A percentile compares a stretch with the other conserved stretches of the same genome.
phyloP scores from a whole-genome alignment of 768 basidiomycete species.

The Tulasnella sp. region DNA sequence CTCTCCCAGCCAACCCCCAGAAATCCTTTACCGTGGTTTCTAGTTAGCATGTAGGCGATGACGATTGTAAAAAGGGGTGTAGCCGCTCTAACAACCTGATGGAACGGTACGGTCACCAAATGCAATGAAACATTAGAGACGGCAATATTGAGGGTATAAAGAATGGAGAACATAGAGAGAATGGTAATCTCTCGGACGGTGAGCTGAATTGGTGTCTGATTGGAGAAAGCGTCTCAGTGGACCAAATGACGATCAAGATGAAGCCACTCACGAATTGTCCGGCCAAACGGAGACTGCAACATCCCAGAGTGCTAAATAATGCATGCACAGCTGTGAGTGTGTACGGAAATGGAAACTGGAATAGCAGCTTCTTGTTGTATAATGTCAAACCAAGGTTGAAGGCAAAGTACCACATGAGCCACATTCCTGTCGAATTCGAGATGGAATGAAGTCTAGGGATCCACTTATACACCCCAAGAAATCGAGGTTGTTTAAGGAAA shows the following conservation, averaged over 20 bases:
- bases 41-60: conserved; percentile 47
- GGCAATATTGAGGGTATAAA: conserved; percentile 90
- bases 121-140: conserved; percentile 85
- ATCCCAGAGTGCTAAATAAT: conserved; percentile 70
- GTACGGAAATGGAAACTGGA: conserved; percentile 90
- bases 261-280: conserved; percentile 36
- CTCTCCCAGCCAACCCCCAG: neutral
- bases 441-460: too few relatives aligned
- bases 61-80: conserved; percentile 86
- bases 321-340: conserved; percentile 88
- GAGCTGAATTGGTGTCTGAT: conserved; percentile 38
- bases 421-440: conserved; percentile 24
- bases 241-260: neutral
- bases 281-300: conserved; percentile 44
- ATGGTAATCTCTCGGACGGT: conserved; percentile 42
- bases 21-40: neutral
- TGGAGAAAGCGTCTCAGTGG: neutral
- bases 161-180: conserved; percentile 66
- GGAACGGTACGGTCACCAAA: conserved; percentile 89
- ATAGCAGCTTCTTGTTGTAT: conserved; percentile 88
- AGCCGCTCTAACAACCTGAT: conserved; percentile 88
- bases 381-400: conserved; percentile 88
- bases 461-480: too few relatives aligned
- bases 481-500: too few relatives aligned
- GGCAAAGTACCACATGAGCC: conserved; percentile 73